phyloP scores from a whole-genome alignment of 441 rosid species.

The Geranium incanum region DNA sequence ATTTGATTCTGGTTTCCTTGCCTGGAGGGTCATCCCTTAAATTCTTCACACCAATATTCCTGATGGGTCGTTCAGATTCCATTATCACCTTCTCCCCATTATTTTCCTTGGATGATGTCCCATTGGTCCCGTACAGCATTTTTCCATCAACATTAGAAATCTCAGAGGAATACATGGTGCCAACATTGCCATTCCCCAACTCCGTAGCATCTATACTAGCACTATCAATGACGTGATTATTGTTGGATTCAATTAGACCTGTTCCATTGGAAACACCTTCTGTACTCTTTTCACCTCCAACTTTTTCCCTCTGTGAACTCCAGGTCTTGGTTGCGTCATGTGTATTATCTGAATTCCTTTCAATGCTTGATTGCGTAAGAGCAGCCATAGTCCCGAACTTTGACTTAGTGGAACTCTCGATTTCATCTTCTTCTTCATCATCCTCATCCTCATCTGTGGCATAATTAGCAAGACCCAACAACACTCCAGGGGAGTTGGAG shows the following conservation, averaged over 20 bases:
- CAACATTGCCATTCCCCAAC: constrained; percentile 8
- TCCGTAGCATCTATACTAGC: constrained; percentile 25
- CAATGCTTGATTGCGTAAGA: constrained; percentile 29
- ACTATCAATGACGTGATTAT: constrained; percentile 12
- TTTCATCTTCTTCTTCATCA: constrained; percentile 40
- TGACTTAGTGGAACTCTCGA: constrained; percentile 32
- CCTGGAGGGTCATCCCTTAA: constrained; percentile 31
- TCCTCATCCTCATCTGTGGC: constrained; percentile 71
- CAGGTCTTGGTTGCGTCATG: constrained; percentile 35
- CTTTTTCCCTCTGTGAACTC: constrained; percentile 27
- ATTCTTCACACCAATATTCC: constrained; percentile 25
- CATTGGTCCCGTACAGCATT: constrained; percentile 21
- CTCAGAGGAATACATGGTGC: constrained; percentile 26
- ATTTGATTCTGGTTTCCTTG: constrained; percentile 32
- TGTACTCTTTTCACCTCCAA: constrained; percentile 22
- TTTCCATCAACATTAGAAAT: constrained; percentile 30
- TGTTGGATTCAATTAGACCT: constrained; percentile 21
- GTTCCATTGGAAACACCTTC: constrained; percentile 24
- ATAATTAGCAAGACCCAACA: constrained; percentile 89
- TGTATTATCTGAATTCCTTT: constrained; percentile 28
- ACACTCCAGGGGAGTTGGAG: constrained; percentile 55
- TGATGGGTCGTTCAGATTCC: constrained; percentile 31
- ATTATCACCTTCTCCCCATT: constrained; percentile 22
- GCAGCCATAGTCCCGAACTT: constrained; percentile 26
- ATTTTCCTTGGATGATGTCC: constrained; percentile 26